phyloP scores from a whole-genome alignment of 2,329 filamentous ascomycete species.

The Aspergillus caelatus region DNA sequence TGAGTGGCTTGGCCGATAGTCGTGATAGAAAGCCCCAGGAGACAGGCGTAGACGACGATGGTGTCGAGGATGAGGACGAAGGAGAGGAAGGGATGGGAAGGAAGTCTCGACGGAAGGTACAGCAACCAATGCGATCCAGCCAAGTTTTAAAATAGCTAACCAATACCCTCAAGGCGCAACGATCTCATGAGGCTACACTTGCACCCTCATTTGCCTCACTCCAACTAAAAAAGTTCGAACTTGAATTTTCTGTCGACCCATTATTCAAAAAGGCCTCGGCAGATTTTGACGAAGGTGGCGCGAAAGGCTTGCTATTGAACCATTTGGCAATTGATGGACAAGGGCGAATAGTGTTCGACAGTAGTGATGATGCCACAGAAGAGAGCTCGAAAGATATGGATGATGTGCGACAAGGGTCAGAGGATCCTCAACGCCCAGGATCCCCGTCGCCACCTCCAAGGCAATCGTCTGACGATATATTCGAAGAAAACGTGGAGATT shows the following conservation, averaged over 20 bases:
- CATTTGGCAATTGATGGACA: constrained; percentile 93
- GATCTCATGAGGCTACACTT: constrained; percentile 90
- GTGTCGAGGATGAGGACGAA: constrained; percentile 63
- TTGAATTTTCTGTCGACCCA: constrained; percentile 95
- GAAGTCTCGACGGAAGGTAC: constrained; percentile 71
- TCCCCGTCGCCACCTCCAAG: constrained; percentile 27
- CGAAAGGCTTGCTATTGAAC: constrained; percentile 91
- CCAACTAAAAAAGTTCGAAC: constrained; percentile 94
- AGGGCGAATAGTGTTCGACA: constrained; percentile 96
- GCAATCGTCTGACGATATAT: constrained; percentile 38
- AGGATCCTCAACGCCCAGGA: constrained; percentile 47
- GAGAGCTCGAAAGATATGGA: constrained; percentile 46
- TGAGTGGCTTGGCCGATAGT: constrained; percentile 85
- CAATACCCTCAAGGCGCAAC: constrained; percentile 48
- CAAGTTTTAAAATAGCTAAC: constrained; percentile 21
- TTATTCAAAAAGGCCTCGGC: constrained; percentile 99
- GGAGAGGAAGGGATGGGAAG: constrained; percentile 52
- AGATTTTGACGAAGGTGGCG: constrained; percentile 97
- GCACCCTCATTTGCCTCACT: constrained; percentile 84
- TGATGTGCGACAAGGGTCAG: constrained; percentile 43
- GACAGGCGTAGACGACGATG: constrained; percentile 62
- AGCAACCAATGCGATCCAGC: background rate
- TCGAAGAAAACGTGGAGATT: constrained; percentile 68
- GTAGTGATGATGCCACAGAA: constrained; percentile 79
- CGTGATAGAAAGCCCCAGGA: constrained; percentile 70